A percentile compares a stretch with the other conserved stretches of the same genome.
phyloP scores from a whole-genome alignment of 257 asterid genomes.

The Solanum piurae region DNA sequence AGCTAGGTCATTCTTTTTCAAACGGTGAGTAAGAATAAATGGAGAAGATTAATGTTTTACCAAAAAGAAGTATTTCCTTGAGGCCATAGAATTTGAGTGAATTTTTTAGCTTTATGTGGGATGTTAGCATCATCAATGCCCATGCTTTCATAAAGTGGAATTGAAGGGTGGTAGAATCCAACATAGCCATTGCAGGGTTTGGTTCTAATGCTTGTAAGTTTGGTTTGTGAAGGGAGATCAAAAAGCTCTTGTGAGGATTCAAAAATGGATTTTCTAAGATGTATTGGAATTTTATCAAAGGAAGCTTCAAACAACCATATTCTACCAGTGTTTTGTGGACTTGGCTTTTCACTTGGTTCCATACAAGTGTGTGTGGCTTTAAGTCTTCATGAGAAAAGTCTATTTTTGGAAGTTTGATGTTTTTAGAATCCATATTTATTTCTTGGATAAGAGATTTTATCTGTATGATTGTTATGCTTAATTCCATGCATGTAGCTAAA shows the following conservation, averaged over 20 bases:
- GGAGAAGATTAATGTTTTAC: conserved; percentile 6
- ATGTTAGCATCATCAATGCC: conserved; percentile 33
- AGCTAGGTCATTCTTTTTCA: too few relatives aligned
- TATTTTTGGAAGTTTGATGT: conserved; percentile 32
- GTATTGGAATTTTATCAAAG: conserved; percentile 15
- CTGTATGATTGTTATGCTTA: not conserved
- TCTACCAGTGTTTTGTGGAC: conserved; percentile 32
- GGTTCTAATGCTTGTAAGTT: conserved; percentile 27
- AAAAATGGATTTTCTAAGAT: conserved; percentile 17
- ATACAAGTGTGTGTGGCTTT: conserved; percentile 11
- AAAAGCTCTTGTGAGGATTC: conserved; percentile 28
- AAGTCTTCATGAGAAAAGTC: conserved; percentile 24
- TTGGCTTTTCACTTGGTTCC: conserved; percentile 27
- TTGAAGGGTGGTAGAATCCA: conserved; percentile 37
- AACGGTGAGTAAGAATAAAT: not conserved
- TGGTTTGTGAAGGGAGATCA: conserved; percentile 40
- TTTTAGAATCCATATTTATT: conserved; percentile 31
- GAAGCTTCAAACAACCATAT: conserved; percentile 56
- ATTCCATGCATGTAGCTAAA: not conserved
- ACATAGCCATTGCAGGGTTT: conserved; percentile 52
- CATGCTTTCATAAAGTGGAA: conserved; percentile 53
- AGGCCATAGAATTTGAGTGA: conserved; percentile 41
- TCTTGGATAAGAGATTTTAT: not conserved
- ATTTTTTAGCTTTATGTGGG: conserved; percentile 10
- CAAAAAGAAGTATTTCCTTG: conserved; percentile 41